These are phyloP conservation scores for Forsythia viridissima DNA, from an alignment of 257 asterid species.

Conservation along the genomic window DNA sequence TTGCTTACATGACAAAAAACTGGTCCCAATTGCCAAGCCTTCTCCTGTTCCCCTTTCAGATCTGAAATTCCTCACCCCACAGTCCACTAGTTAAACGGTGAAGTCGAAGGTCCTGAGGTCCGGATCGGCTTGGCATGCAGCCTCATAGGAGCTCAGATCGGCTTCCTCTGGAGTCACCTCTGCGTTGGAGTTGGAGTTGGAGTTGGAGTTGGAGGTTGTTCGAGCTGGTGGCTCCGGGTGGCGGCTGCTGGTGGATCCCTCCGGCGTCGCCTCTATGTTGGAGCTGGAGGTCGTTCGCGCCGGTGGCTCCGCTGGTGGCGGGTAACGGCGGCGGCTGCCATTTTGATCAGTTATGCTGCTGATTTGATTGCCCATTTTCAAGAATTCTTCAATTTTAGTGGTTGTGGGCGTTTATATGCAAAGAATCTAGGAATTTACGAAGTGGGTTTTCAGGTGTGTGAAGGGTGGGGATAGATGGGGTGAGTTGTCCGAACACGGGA, in stretches of 20 bases:
- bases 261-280: slow-evolving; percentile 15
- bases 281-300: slow-evolving; percentile 22
- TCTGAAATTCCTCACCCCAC: not conserved
- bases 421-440: not conserved
- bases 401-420: not conserved
- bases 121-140: slow-evolving; percentile 84
- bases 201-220: slow-evolving; percentile 21
- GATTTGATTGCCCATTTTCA: slow-evolving; percentile 58
- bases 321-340: slow-evolving; percentile 22
- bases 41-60: not conserved
- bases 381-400: slow-evolving; percentile 2
- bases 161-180: slow-evolving; percentile 24
- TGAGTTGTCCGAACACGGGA: not conserved
- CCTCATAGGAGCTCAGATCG: slow-evolving; percentile 72
- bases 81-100: too few species aligned
- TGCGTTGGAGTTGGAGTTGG: too few species aligned
- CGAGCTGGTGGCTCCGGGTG: slow-evolving; percentile 21
- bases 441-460: not conserved
- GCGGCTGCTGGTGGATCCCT: slow-evolving; percentile 28
- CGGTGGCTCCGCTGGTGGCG: slow-evolving; percentile 17
- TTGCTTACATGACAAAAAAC: too few species aligned
- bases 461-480: too few species aligned
- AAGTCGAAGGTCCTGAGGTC: slow-evolving; percentile 67
- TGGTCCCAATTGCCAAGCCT: too few species aligned
- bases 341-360: slow-evolving; percentile 38